Evolutionary conservation across 106 monocot species (phyloP).

Genomic region (Phalaenopsis equestris): DNA sequence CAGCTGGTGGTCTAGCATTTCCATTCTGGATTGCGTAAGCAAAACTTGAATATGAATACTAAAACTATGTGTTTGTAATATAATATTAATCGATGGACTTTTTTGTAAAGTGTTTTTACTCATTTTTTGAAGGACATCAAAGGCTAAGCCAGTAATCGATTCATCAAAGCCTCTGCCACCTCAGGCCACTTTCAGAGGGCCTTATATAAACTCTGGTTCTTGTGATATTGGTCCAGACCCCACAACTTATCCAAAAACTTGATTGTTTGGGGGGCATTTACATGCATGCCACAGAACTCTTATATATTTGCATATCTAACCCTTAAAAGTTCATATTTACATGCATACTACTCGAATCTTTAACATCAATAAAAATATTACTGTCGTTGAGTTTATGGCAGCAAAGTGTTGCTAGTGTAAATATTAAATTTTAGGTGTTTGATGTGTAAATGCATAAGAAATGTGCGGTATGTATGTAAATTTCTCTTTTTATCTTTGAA

Average conservation of each 20-base stretch:
- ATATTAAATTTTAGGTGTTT: no score
- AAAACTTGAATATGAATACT: not conserved
- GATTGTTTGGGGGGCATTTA: no score
- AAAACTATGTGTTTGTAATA: not conserved
- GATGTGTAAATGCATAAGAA: no score
- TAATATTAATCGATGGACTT: not conserved
- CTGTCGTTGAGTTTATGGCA: no score
- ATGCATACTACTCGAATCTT: no score
- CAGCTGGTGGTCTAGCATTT: slow-evolving; percentile 67
- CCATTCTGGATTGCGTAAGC: slow-evolving; percentile 77
- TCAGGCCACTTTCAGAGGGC: slow-evolving; percentile 91
- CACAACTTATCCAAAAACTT: slow-evolving; percentile 45
- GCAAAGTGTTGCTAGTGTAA: no score
- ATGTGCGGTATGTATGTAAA: no score
- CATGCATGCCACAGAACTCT: no score
- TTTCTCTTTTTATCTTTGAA: no score
- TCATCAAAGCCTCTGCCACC: slow-evolving; percentile 91
- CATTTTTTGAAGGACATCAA: slow-evolving; percentile 54
- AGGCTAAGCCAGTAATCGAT: slow-evolving; percentile 71
- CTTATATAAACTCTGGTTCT: slow-evolving; percentile 90
- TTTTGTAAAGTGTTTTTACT: not conserved
- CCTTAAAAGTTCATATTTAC: no score
- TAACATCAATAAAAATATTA: no score
- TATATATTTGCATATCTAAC: no score
- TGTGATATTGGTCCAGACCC: slow-evolving; percentile 86